Conservation (phyloP, 768 basidiomycete genomes). For the Phanerochaete carnosa region DNA sequence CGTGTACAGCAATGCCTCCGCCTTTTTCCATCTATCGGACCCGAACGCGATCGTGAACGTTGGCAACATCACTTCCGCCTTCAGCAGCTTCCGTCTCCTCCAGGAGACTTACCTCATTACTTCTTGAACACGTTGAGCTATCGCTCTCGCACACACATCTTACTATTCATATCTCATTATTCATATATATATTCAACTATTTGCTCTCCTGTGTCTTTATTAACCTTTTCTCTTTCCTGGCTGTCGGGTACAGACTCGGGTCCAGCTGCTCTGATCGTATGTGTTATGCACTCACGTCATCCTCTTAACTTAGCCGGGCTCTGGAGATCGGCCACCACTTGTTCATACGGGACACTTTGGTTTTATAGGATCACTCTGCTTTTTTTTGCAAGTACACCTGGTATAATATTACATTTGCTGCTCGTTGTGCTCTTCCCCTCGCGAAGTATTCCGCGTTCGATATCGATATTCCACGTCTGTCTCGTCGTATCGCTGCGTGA, state of each 20-base stretch:
- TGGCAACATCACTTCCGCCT: constrained; percentile 43
- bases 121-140: no score
- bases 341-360: background rate
- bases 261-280: background rate
- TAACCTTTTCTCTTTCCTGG: background rate
- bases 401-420: background rate
- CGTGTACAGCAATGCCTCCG: constrained; percentile 43
- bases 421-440: background rate
- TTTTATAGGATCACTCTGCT: background rate
- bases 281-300: background rate
- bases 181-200: background rate
- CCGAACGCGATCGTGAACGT: constrained; percentile 31
- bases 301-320: background rate
- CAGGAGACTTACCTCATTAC: background rate
- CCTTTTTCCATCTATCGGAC: constrained; percentile 22
- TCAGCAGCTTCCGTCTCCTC: constrained; percentile 23
- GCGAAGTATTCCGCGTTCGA: background rate
- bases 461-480: no score
- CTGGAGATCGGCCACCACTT: background rate
- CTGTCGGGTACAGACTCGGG: background rate
- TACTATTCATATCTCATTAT: no score
- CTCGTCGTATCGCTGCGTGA: no score
- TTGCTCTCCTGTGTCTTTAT: background rate
- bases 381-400: background rate
- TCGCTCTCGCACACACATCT: no score